Evolutionary conservation across 2,329 filamentous ascomycete genomes (phyloP).

Genomic region (Dactylellina parvicollis): DNA sequence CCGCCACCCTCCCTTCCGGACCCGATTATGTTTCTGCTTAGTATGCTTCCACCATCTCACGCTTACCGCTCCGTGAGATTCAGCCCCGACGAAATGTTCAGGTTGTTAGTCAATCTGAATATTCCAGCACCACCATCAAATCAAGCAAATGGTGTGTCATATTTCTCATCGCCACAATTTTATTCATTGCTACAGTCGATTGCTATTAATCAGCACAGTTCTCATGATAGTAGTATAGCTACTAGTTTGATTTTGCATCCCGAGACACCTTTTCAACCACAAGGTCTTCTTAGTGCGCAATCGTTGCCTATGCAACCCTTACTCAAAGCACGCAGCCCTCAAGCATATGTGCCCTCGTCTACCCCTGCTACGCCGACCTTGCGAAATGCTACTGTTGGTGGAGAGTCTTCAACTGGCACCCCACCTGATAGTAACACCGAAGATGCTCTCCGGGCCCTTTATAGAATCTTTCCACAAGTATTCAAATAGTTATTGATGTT

Average conservation of each 20-base stretch:
- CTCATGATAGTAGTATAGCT: not conserved
- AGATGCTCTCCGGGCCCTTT: slow-evolving; percentile 21
- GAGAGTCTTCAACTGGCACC: not conserved
- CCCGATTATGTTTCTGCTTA: slow-evolving; percentile 71
- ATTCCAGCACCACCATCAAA: slow-evolving; percentile 65
- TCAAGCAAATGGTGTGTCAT: slow-evolving; percentile 52
- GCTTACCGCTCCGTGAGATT: slow-evolving; percentile 78
- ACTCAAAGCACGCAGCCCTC: not conserved
- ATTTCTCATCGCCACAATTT: slow-evolving; percentile 44
- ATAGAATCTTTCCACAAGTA: slow-evolving; percentile 18
- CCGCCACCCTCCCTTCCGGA: slow-evolving; percentile 76
- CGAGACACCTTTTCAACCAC: slow-evolving; percentile 23
- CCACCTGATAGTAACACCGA: slow-evolving; percentile 16
- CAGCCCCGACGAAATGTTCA: slow-evolving; percentile 75
- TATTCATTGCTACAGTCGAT: slow-evolving; percentile 37
- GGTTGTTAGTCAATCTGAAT: slow-evolving; percentile 74
- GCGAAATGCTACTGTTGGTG: not conserved
- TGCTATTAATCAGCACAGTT: slow-evolving; percentile 39
- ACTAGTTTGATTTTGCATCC: not conserved
- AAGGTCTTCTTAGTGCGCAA: slow-evolving; percentile 16
- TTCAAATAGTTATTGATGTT: not conserved
- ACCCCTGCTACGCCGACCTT: slow-evolving; percentile 1
- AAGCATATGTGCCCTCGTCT: not conserved
- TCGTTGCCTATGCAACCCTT: slow-evolving; percentile 1
- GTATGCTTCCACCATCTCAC: slow-evolving; percentile 77